These are phyloP conservation scores for Pythium monospermum DNA, from an alignment of 352 stramenopile genomes.

Conservation along the genomic window DNA sequence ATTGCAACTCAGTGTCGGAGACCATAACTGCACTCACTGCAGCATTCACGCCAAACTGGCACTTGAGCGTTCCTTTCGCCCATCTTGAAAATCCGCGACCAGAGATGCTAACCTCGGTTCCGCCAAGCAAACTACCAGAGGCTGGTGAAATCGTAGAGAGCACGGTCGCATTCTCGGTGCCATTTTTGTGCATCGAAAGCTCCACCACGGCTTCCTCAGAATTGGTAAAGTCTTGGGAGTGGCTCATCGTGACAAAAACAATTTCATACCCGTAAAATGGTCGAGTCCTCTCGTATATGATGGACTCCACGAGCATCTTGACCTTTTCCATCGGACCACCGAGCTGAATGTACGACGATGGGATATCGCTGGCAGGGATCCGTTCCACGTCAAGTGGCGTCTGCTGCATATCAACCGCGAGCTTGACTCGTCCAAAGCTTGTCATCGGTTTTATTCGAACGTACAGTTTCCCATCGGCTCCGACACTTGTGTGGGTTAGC, in stretches of 20 bases:
- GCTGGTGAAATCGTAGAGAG: constrained; percentile 21
- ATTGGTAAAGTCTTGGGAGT: constrained; percentile 32
- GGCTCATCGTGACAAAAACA: constrained; percentile 49
- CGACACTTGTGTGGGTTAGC: constrained; percentile 19
- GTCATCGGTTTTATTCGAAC: constrained; percentile 47
- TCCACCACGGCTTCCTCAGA: constrained; percentile 43
- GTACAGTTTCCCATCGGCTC: constrained; percentile 24
- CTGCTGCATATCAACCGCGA: constrained; percentile 17
- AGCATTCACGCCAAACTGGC: constrained; percentile 46
- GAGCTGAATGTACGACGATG: constrained; percentile 30
- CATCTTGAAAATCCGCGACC: constrained; percentile 38
- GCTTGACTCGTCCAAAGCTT: constrained; percentile 36
- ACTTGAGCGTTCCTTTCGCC: constrained; percentile 27
- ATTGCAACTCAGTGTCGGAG: constrained; percentile 38
- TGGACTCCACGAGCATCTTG: constrained; percentile 30
- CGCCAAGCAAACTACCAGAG: constrained; percentile 28
- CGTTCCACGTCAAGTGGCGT: constrained; percentile 24
- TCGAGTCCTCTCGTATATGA: constrained; percentile 38
- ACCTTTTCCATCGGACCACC: constrained; percentile 31
- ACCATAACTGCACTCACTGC: constrained; percentile 26
- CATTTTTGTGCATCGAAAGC: constrained; percentile 31
- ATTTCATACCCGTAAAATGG: constrained; percentile 61
- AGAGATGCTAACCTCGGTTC: constrained; percentile 34
- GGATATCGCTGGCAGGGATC: constrained; percentile 18
- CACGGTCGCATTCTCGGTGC: constrained; percentile 15